Base-by-base conservation (phyloP, 306 rosid genomes). In the Neltuma alba region DNA sequence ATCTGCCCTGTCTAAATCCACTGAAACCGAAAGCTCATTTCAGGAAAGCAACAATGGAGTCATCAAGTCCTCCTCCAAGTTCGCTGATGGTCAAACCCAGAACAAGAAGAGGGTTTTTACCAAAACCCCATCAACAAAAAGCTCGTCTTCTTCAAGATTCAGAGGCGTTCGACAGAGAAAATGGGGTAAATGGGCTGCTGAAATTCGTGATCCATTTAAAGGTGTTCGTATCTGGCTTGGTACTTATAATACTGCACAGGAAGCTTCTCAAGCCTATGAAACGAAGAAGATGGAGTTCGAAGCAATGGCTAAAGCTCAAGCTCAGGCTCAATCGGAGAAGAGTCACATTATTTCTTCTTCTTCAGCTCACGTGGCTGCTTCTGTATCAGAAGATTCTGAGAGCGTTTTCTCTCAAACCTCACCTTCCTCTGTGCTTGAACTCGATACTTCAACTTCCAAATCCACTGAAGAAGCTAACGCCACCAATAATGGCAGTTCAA, bases 171-270 rank as follows among this genome's bases (percentile, higher is more conserved):
- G 98, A 27, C 92, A 88, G 83, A 77, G 98, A 55, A 86, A 92
- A 81, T 93, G 98, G 98, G 98, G 98, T 0, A 93, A 90, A 77
- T 93, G 97, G 97, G 97, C 98, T 2, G 94, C 98, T 0, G 98
- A 93, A 78, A 93, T 93, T 70, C 94, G 98, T 1, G 89, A 91
- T 36, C 98, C 98, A 0, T 88, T 91, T 23, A 85, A 76, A 13
- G 82, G 86, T 12, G 45, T 12, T 5, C 87, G 98, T 2, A n/a
- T 86, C 23, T 93, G 98, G 98, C 55, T 93, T 25, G 98, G 98
- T 0, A 93, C 98, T 8, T 93, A 70, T 79, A 76, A 74, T 7
- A 91, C 97, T 3, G 88, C 97, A 0, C 93, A 88, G 60, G 97
- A 91, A 37, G 98, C 98, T 76, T 91, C 89, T 0, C 70, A 54